Conservation (phyloP, 1,284 basidiomycete species). For the Naganishia cerealis region DNA sequence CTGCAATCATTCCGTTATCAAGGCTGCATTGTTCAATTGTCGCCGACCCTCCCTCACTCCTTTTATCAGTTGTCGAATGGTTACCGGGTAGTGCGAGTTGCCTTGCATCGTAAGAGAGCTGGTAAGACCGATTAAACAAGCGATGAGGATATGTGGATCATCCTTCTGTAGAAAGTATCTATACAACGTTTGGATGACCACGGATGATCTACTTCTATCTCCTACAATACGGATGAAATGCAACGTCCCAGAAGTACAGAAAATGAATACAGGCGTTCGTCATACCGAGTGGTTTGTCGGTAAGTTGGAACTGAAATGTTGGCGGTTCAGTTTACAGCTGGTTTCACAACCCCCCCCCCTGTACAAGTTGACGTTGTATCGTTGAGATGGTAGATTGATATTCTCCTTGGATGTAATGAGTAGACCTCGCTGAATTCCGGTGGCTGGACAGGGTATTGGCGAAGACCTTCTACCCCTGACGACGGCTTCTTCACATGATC, state of each 20-base stretch:
- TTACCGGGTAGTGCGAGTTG: too few relatives aligned
- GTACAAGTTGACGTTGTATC: background rate
- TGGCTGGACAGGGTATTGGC: background rate
- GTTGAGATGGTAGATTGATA: background rate
- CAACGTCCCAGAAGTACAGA: background rate
- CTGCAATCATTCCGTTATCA: too few relatives aligned
- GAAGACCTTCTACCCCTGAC: background rate
- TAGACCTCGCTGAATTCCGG: background rate
- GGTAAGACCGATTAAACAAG: background rate
- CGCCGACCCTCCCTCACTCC: too few relatives aligned
- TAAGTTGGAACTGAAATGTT: background rate
- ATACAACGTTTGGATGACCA: conserved; percentile 1
- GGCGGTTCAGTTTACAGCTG: background rate
- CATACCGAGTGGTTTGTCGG: background rate
- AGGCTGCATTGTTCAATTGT: too few relatives aligned
- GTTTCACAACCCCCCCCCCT: background rate
- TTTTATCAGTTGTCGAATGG: too few relatives aligned
- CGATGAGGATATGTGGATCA: background rate
- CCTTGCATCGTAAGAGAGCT: background rate
- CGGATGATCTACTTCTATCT: background rate
- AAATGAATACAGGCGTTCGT: background rate
- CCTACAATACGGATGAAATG: background rate
- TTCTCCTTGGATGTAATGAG: background rate
- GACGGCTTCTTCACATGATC: conserved; percentile 14
- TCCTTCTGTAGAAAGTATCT: background rate